phyloP scores from a whole-genome alignment of 2,329 filamentous ascomycete species.

The Cryphonectria parasitica region DNA sequence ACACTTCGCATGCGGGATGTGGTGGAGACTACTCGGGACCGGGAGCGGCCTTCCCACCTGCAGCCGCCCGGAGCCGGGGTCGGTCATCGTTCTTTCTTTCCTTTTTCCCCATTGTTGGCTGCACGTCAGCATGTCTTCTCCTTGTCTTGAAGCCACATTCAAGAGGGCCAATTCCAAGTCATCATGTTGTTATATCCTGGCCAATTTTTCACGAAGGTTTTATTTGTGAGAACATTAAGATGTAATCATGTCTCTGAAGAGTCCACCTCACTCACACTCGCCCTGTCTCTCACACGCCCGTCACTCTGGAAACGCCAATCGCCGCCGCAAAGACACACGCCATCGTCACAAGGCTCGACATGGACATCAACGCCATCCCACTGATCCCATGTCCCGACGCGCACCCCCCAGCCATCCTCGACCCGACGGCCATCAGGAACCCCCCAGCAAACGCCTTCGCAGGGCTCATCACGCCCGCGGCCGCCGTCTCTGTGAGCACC shows the following conservation, averaged over 20 bases:
- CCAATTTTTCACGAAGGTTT: too few species aligned
- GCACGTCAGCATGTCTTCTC: background rate
- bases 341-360: constrained; percentile 66
- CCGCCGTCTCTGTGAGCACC: constrained; percentile 31
- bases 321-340: constrained; percentile 54
- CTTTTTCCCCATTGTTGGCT: too few species aligned
- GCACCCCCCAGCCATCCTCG: constrained; percentile 67
- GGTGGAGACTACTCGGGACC: background rate
- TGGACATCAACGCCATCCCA: constrained; percentile 64
- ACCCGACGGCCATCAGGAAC: constrained; percentile 60
- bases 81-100: too few species aligned
- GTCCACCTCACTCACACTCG: background rate
- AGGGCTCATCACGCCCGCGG: constrained; percentile 36
- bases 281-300: background rate
- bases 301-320: constrained; percentile 13
- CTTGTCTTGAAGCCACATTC: background rate
- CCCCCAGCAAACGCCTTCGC: constrained; percentile 56
- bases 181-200: background rate
- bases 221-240: too few species aligned
- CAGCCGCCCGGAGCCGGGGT: background rate
- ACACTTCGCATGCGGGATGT: background rate
- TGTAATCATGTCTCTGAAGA: background rate
- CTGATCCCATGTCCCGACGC: constrained; percentile 72
- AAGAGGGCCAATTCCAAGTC: background rate
- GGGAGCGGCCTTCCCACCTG: background rate